These are phyloP conservation scores for Candida silvatica DNA, from an alignment of 805 yeast species.

Conservation along the genomic window DNA sequence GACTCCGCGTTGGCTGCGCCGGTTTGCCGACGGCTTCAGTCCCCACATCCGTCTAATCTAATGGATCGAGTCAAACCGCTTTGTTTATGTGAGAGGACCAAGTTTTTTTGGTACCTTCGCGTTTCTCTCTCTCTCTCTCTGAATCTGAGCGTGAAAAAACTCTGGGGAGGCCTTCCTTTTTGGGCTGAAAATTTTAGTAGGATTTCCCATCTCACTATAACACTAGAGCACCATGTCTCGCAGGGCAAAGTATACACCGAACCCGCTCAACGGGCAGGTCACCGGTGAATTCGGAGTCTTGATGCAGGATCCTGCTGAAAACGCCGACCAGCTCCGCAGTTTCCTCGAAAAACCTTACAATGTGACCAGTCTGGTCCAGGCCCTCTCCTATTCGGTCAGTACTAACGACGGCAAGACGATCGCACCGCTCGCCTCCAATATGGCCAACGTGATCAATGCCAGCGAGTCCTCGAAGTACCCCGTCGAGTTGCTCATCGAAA, in stretches of 20 bases:
- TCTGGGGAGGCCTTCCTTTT: too few relatives aligned
- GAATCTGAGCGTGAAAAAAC: too few relatives aligned
- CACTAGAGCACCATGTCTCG: too few relatives aligned
- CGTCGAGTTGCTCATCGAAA: slow-evolving; percentile 35
- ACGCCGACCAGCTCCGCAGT: slow-evolving; percentile 12
- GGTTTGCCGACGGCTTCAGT: slow-evolving; percentile 14
- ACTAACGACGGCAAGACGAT: slow-evolving; percentile 45
- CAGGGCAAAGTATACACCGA: slow-evolving; percentile 15
- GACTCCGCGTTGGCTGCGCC: not conserved
- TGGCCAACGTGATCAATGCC: slow-evolving; percentile 28
- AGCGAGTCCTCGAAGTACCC: slow-evolving; percentile 11
- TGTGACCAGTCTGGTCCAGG: slow-evolving; percentile 25
- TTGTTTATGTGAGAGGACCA: not conserved
- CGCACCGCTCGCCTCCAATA: slow-evolving; percentile 31
- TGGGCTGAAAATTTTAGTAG: too few relatives aligned
- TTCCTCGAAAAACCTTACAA: slow-evolving; percentile 25
- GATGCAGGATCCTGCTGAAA: slow-evolving; percentile 11
- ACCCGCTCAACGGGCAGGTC: slow-evolving; percentile 8
- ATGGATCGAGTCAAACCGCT: too few relatives aligned
- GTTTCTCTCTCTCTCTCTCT: too few relatives aligned
- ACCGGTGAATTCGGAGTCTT: slow-evolving; percentile 11
- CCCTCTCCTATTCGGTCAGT: slow-evolving; percentile 35
- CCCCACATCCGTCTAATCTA: slow-evolving; percentile 21
- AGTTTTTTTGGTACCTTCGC: too few relatives aligned
- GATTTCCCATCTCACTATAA: too few relatives aligned